Percentiles rank a stretch among this genome's conserved stretches.
These are phyloP conservation scores for Phytophthora kernoviae DNA, from an alignment of 352 stramenopile species.

Conservation along the genomic window DNA sequence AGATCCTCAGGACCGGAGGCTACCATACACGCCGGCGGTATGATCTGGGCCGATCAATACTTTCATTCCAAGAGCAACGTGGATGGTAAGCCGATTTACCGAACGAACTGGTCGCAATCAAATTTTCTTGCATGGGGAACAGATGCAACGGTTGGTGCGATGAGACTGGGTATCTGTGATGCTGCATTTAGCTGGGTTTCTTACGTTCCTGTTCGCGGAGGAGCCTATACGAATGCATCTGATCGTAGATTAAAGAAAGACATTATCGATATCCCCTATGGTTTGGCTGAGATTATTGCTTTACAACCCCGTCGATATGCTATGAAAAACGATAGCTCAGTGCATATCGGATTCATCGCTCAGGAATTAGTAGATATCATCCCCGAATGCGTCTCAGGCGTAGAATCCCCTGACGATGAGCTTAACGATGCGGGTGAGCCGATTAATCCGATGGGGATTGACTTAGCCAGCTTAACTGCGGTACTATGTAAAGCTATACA, in stretches of 20 bases:
- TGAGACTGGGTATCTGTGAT: not conserved
- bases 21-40: no score
- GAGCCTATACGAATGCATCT: constrained; percentile 1
- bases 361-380: not conserved
- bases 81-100: no score
- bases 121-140: not conserved
- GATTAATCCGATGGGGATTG: not conserved
- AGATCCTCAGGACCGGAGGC: not conserved
- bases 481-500: constrained; percentile 3
- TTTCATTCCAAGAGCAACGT: no score
- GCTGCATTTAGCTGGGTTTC: not conserved
- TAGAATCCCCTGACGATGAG: not conserved
- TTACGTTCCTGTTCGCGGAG: not conserved
- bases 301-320: no score
- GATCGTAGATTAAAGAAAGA: not conserved
- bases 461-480: not conserved
- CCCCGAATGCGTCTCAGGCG: not conserved
- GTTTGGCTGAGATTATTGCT: no score
- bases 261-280: not conserved
- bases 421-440: not conserved
- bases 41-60: not conserved
- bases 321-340: not conserved
- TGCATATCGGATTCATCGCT: not conserved
- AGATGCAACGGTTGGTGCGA: not conserved
- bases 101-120: no score